These are phyloP conservation scores for Closterium sp. DNA, from an alignment of 139 green algal species.

Conservation along the genomic window DNA sequence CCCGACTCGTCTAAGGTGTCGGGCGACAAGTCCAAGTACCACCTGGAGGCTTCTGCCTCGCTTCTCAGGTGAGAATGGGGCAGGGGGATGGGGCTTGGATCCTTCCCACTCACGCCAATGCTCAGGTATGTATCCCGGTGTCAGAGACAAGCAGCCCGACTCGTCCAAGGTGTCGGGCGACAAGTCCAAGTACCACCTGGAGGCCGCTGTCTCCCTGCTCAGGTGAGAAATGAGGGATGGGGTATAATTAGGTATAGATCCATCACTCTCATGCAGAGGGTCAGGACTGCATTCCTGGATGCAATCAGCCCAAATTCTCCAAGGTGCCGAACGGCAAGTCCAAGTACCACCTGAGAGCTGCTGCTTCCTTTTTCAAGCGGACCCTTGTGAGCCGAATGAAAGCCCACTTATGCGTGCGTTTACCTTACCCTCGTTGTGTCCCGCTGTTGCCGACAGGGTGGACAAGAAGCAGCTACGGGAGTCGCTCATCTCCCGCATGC, in stretches of 20 bases:
- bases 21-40: slow-evolving; percentile 44
- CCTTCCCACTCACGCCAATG: no score
- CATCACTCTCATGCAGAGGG: no score
- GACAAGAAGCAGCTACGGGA: background rate
- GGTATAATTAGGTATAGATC: no score
- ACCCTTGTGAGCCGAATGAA: no score
- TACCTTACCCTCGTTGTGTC: no score
- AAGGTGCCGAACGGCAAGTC: slow-evolving; percentile 12
- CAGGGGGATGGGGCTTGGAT: no score
- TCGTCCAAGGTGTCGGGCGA: slow-evolving; percentile 37
- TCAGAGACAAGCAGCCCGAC: slow-evolving; percentile 53
- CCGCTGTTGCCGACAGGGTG: background rate
- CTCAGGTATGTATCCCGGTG: no score
- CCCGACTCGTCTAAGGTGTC: slow-evolving; percentile 36
- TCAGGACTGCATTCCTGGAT: no score
- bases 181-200: slow-evolving; percentile 47
- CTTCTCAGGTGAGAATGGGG: slow-evolving; percentile 14
- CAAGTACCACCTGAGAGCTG: background rate
- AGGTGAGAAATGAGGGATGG: background rate
- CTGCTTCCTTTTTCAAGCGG: no score
- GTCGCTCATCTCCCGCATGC: no score
- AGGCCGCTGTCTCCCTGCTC: slow-evolving; percentile 40
- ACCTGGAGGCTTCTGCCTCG: slow-evolving; percentile 37
- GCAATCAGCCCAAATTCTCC: slow-evolving; percentile 45
- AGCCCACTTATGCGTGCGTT: no score